Percentiles rank a stretch among this genome's conserved stretches.
Conservation (phyloP, 768 basidiomycete genomes). For the Rhodotorula sphaerocarpa region DNA sequence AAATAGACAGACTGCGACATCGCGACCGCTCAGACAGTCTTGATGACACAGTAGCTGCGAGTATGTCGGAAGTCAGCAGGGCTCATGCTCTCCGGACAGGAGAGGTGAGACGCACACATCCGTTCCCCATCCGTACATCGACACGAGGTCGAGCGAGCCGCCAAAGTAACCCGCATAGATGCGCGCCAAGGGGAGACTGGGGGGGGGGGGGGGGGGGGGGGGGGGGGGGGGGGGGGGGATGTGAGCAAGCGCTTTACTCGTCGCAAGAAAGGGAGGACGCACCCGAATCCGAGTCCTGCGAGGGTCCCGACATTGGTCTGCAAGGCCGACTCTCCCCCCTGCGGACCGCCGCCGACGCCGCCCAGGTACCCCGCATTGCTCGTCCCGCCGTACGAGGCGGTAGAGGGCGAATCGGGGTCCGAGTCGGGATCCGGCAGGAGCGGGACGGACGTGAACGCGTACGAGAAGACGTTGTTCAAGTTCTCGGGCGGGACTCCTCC, state of each 20-base stretch:
- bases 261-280: no score
- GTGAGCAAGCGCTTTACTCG: slow-evolving; percentile 44
- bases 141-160: slow-evolving; percentile 70
- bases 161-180: slow-evolving; percentile 62
- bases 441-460: slow-evolving; percentile 71
- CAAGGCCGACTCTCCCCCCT: slow-evolving; percentile 67
- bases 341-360: slow-evolving; percentile 58
- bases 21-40: slow-evolving; percentile 1
- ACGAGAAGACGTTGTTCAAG: slow-evolving; percentile 74
- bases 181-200: slow-evolving; percentile 36
- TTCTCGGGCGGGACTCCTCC: slow-evolving; percentile 70
- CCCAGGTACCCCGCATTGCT: slow-evolving; percentile 43
- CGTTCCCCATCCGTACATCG: slow-evolving; percentile 75
- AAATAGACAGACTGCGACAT: no score
- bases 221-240: no score
- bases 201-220: no score
- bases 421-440: slow-evolving; percentile 30
- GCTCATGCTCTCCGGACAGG: neutral
- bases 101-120: slow-evolving; percentile 8
- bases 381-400: slow-evolving; percentile 50
- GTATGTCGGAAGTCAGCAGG: neutral
- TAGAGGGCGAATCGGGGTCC: slow-evolving; percentile 32
- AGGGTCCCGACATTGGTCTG: slow-evolving; percentile 80
- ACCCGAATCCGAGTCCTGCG: slow-evolving; percentile 77
- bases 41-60: slow-evolving; percentile 4